Evolutionary conservation across 1,284 basidiomycete genomes (phyloP).

Genomic region (Ceratobasidium theobromae): DNA sequence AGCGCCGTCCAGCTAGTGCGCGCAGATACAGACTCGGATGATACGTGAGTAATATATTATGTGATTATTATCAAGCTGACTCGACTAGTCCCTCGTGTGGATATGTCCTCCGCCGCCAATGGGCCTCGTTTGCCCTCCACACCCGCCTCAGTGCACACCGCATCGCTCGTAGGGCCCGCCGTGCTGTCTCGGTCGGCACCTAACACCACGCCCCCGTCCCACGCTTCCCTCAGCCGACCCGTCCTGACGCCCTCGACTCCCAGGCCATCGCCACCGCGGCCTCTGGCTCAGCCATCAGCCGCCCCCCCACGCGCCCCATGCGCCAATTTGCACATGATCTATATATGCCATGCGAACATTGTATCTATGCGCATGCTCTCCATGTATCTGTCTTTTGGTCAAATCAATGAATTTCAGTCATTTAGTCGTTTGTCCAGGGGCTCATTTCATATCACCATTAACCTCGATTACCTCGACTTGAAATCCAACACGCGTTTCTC

Average conservation of each 20-base stretch:
- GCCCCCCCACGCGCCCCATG: neutral
- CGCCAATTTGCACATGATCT: no score
- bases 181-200: slow-evolving; percentile 15
- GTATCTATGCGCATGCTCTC: no score
- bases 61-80: neutral
- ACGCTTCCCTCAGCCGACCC: slow-evolving; percentile 21
- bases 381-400: no score
- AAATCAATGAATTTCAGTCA: no score
- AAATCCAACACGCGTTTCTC: no score
- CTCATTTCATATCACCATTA: no score
- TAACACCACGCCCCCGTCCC: neutral
- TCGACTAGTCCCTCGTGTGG: neutral
- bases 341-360: no score
- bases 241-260: slow-evolving; percentile 28
- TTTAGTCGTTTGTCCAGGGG: no score
- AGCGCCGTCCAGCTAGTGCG: slow-evolving; percentile 16
- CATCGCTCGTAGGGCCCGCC: neutral
- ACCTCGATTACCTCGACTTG: no score
- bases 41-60: neutral
- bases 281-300: neutral
- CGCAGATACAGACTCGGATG: neutral
- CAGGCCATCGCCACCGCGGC: neutral
- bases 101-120: slow-evolving; percentile 14
- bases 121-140: slow-evolving; percentile 6
- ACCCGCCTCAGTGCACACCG: slow-evolving; percentile 13